Base-by-base conservation (phyloP, 1,284 basidiomycete genomes). In the Dichomitus squalens region DNA sequence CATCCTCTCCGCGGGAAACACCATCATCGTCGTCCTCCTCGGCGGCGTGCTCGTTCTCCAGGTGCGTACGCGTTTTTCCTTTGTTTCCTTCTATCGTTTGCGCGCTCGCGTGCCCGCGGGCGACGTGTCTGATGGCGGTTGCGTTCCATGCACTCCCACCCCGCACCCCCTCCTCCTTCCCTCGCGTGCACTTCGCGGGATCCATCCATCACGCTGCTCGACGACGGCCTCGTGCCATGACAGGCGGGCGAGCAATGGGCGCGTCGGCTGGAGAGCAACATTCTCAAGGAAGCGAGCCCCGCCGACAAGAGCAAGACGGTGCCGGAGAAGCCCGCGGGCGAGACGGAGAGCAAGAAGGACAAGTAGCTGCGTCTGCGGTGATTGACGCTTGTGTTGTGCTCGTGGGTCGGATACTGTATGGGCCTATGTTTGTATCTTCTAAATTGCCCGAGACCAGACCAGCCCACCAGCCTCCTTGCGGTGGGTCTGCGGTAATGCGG, bases 201-300 rank as follows among this genome's bases (percentile, higher is more conserved):
- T 33, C 9, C 20, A 21, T 35, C 34, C n/a, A n/a, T n/a, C n/a
- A n/a, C n/a, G n/a, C n/a, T n/a, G n/a, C n/a, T n/a, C n/a, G n/a
- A n/a, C n/a, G n/a, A n/a, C n/a, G n/a, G 39, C 21, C 16, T 14
- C 47, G 27, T 18, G 16, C 33, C 41, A 36, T 48, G 36, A 66
- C 76, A 95, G 89, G 87, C 84, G 52, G 93, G 93, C 31, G 92
- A 95, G 70, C 92, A 92, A 76, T 95, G 91, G 71, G 91, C 92
- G 34, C 77, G 79, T 62, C 84, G 90, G 31, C 63, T 81, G 48
- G 92, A 93, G 70, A 80, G 76, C 53, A 82, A 76, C 61, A 84
- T 86, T 63, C 68, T 86, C 64, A 79, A 79, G 34, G 58, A 60
- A 50, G 53, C 59, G 20, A 48, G 20, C 36, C 46, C 54, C 47